Conservation (phyloP, 495 filamentous ascomycete genomes). For the Trichoderma reesei region DNA sequence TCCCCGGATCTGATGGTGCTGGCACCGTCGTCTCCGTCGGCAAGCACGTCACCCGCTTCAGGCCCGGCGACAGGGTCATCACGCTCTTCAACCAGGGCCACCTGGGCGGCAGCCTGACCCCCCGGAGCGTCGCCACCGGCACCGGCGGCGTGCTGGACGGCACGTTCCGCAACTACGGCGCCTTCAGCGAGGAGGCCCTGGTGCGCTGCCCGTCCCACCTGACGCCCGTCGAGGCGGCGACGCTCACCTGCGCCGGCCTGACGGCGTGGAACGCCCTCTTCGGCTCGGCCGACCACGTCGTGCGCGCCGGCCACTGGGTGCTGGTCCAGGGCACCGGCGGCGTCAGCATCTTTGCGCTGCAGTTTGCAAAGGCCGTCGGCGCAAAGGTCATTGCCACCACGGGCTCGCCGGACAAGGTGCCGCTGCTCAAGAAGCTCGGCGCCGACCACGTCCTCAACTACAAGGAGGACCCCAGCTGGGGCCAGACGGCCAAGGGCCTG, state of each 20-base stretch:
- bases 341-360: conserved; percentile 26
- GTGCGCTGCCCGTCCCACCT: conserved; percentile 18
- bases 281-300: conserved; percentile 15
- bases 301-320: conserved; percentile 20
- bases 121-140: conserved; percentile 9
- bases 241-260: conserved; percentile 20
- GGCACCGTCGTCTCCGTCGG: conserved; percentile 53
- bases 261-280: conserved; percentile 33
- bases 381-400: conserved; percentile 34
- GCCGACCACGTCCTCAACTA: conserved; percentile 51
- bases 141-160: conserved; percentile 20
- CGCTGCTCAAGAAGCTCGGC: conserved; percentile 30
- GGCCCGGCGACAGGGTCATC: conserved; percentile 35
- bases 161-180: conserved; percentile 14
- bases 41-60: conserved; percentile 46
- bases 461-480: conserved; percentile 51
- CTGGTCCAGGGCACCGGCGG: conserved; percentile 28
- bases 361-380: conserved; percentile 29
- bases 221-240: conserved; percentile 16
- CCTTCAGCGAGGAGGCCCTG: conserved; percentile 21
- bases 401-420: conserved; percentile 23
- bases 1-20: conserved; percentile 57
- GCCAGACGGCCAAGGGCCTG: conserved; percentile 45
- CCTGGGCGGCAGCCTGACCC: conserved; percentile 14
- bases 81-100: conserved; percentile 17